Evolutionary conservation across 495 filamentous ascomycete species (phyloP), one percentile per base, ranked within the genome.

Genomic region (Aspergillus mulundensis): DNA sequence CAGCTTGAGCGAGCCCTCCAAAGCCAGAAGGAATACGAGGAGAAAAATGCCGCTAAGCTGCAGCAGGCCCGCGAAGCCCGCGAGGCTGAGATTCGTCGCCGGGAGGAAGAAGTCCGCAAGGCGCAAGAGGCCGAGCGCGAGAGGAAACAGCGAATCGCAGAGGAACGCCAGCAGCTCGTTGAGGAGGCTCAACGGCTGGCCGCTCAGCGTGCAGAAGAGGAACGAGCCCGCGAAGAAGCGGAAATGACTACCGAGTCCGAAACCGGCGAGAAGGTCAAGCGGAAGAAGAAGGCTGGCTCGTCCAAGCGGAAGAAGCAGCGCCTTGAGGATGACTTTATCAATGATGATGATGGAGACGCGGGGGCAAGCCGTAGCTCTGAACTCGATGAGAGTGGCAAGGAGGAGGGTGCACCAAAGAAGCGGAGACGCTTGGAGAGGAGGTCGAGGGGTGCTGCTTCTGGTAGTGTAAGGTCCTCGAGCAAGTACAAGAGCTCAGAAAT

Each of bases 11-110:
- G 90, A 44, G 86, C 89, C 0, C 79, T 93, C 25, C 85, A 91
- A 60, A 84, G 77, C 55, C 94, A 97, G 70, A 84, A 81, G 46
- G 91, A 95, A 61, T 97, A 95, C 66, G 95, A 98, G 65, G 87
- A 91, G 55, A 89, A 88, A 77, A 97, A 97, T 65, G 89, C 90
- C 38, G 81, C 85, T 45, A 90, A 92, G 62, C 79, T 96, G 0
- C 80, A 84, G 43, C 81, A 87, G 30, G 92, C 93, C 0, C 81
- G 87, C 5, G 82, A 85, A 62, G 74, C 78, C 34, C 86, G 93
- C 20, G 87, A 97, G 56, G 88, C 84, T 11, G 92, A 94, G 54
- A 73, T 89, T 2, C 79, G 78, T 39, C 79, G 78, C 30, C 84
- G 88, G 6, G 90, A 95, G 68, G 90, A 89, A 60, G 83, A 84